Conservation (phyloP, 495 filamentous ascomycete species). For the Lepidopterella palustris region DNA sequence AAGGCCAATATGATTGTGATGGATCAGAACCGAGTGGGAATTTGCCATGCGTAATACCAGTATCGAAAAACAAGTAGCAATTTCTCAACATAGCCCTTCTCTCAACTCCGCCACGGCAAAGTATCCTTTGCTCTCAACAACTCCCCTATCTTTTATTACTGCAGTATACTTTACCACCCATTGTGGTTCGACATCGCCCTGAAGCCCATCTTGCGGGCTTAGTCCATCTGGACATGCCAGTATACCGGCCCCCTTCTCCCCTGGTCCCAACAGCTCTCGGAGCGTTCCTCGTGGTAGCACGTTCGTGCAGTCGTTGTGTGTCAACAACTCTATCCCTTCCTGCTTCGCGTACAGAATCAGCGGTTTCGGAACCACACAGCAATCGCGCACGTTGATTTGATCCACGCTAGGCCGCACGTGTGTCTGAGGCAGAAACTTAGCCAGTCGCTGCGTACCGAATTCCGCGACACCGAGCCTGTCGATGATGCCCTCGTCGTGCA, state of each 20-base stretch:
- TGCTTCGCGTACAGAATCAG: constrained; percentile 79
- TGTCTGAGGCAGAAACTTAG: constrained; percentile 57
- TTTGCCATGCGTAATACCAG: too few relatives aligned
- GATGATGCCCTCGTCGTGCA: constrained; percentile 66
- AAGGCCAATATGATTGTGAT: too few relatives aligned
- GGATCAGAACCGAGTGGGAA: too few relatives aligned
- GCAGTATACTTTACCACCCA: constrained; percentile 99
- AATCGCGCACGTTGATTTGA: constrained; percentile 96
- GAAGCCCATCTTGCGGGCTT: constrained; percentile 46
- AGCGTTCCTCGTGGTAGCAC: constrained; percentile 80
- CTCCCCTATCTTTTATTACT: constrained; percentile 90
- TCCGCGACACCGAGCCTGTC: constrained; percentile 77
- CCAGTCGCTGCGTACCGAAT: constrained; percentile 76
- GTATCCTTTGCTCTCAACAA: constrained; percentile 97
- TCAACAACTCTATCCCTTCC: constrained; percentile 78
- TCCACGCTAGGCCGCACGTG: constrained; percentile 73
- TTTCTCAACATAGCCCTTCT: not conserved
- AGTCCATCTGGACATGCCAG: constrained; percentile 41
- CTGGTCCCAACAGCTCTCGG: constrained; percentile 67
- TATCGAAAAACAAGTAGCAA: too few relatives aligned
- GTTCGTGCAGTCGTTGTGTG: constrained; percentile 91
- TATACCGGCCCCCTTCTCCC: constrained; percentile 34
- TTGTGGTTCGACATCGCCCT: constrained; percentile 71
- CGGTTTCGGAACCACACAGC: constrained; percentile 89
- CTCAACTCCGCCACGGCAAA: constrained; percentile 73